Conservation (phyloP, 2,329 filamentous ascomycete species). For the Acrocalymma vagum region DNA sequence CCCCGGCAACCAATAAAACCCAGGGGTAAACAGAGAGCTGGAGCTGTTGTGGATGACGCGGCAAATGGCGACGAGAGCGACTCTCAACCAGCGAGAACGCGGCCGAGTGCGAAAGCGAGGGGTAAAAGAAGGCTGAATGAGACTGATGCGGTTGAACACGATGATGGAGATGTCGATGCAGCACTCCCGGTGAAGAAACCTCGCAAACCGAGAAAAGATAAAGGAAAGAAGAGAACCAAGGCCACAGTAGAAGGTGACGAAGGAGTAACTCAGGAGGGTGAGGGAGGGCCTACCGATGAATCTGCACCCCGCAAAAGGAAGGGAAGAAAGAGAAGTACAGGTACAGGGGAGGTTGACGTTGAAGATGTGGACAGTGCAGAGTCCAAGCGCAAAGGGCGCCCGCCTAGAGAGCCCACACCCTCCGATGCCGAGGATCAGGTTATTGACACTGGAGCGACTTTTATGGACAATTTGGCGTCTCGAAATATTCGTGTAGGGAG, state of each 20-base stretch:
- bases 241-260: slow-evolving; percentile 15
- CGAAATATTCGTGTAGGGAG: slow-evolving; percentile 72
- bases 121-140: slow-evolving; percentile 25
- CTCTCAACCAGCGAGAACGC: slow-evolving; percentile 14
- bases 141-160: slow-evolving; percentile 15
- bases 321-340: slow-evolving; percentile 21
- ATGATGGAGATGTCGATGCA: slow-evolving; percentile 11
- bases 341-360: slow-evolving; percentile 18
- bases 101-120: slow-evolving; percentile 22
- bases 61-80: slow-evolving; percentile 16
- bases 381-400: slow-evolving; percentile 34
- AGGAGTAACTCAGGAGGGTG: slow-evolving; percentile 17
- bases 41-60: slow-evolving; percentile 6
- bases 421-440: slow-evolving; percentile 47
- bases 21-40: slow-evolving; percentile 14
- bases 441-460: slow-evolving; percentile 72
- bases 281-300: slow-evolving; percentile 13
- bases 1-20: slow-evolving; percentile 21
- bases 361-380: slow-evolving; percentile 17
- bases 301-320: slow-evolving; percentile 20
- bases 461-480: slow-evolving; percentile 76
- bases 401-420: slow-evolving; percentile 40
- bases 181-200: slow-evolving; percentile 31
- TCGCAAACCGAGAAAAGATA: slow-evolving; percentile 38
- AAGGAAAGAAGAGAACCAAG: slow-evolving; percentile 17